A percentile compares a stretch with the other conserved stretches of the same genome.
phyloP scores from a whole-genome alignment of 2,329 filamentous ascomycete genomes.

The Penicillium sp. region DNA sequence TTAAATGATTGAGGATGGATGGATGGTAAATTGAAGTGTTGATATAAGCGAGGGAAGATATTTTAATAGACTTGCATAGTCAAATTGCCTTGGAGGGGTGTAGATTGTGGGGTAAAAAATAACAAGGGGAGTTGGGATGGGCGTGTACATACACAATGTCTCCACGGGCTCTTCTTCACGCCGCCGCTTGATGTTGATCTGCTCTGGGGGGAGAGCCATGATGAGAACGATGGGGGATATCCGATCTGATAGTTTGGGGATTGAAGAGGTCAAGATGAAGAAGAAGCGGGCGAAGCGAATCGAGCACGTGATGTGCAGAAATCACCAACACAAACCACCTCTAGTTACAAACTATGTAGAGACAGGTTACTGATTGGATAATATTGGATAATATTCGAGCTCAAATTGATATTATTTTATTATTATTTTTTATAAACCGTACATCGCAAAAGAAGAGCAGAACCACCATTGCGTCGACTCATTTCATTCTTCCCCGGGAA shows the following conservation, averaged over 20 bases:
- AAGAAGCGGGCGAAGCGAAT: neutral
- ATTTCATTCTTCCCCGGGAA: conserved; percentile 20
- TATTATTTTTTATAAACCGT: neutral
- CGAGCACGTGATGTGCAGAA: neutral
- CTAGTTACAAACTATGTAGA: no score
- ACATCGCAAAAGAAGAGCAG: conserved; percentile 5
- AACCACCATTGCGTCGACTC: conserved; percentile 25
- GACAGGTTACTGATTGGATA: no score
- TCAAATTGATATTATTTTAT: neutral
- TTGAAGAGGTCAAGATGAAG: neutral
- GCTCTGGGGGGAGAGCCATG: conserved; percentile 55
- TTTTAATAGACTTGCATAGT: conserved; percentile 2
- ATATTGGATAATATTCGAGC: no score
- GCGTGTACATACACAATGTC: conserved; percentile 49
- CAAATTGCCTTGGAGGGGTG: conserved; percentile 23
- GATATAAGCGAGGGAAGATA: neutral
- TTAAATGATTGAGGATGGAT: neutral
- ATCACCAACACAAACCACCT: no score
- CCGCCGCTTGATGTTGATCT: conserved; percentile 61
- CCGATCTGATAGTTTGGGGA: neutral
- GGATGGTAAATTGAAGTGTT: neutral
- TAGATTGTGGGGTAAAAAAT: conserved; percentile 18
- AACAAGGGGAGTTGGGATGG: conserved; percentile 8
- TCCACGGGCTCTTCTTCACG: conserved; percentile 62
- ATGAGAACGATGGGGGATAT: neutral